Evolutionary conservation across 2,329 filamentous ascomycete genomes (phyloP).

Genomic region (Corynespora cassiicola): DNA sequence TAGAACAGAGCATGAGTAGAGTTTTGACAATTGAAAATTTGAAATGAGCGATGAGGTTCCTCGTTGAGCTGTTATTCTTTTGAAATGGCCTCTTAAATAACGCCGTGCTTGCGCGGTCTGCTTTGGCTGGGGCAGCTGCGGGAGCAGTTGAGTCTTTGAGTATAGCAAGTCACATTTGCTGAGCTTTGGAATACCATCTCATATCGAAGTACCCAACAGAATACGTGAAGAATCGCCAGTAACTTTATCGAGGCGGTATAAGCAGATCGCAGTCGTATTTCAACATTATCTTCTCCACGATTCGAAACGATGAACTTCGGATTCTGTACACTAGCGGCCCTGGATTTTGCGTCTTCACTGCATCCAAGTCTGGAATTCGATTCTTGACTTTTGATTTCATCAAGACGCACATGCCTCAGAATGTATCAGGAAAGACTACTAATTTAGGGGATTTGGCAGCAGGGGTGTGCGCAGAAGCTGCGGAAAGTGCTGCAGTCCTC

Average conservation of each 20-base stretch:
- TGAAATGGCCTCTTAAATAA: no score
- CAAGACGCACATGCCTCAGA: constrained; percentile 6
- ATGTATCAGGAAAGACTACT: constrained; percentile 6
- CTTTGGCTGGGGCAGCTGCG: constrained; percentile 9
- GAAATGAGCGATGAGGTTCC: no score
- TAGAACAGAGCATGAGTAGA: no score
- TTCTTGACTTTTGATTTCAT: constrained; percentile 13
- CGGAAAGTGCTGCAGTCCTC: constrained; percentile 11
- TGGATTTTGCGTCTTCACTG: constrained; percentile 12
- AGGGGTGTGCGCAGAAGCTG: constrained; percentile 11
- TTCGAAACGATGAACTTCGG: constrained; percentile 5
- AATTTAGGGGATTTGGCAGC: constrained; percentile 8
- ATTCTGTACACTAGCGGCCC: constrained; percentile 8
- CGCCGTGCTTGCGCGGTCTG: no score
- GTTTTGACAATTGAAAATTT: no score
- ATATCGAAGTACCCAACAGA: constrained; percentile 12
- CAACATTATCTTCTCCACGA: constrained; percentile 6
- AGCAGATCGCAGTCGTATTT: constrained; percentile 2
- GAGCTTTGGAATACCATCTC: neutral
- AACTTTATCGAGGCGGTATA: constrained; percentile 3
- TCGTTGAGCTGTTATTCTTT: no score
- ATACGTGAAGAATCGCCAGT: constrained; percentile 15
- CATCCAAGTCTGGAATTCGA: constrained; percentile 13
- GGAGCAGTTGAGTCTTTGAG: constrained; percentile 9
- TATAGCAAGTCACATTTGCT: constrained; percentile 3